phyloP scores from a whole-genome alignment of 768 basidiomycete species.

The Pilatotrama ljubarskyi region DNA sequence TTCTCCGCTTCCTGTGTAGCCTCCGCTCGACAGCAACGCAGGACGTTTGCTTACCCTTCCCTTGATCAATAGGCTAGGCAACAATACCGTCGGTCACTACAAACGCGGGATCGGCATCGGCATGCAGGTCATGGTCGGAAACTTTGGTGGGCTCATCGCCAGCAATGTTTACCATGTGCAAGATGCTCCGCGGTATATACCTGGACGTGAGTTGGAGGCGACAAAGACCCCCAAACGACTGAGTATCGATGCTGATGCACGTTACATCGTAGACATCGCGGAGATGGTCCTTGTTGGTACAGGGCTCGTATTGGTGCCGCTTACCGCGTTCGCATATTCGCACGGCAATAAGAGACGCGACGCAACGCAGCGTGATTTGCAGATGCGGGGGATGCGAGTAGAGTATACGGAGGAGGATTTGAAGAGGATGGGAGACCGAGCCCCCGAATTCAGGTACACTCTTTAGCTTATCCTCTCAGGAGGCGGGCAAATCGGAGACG shows the following conservation, averaged over 20 bases:
- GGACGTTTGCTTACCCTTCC: neutral
- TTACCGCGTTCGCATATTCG: conserved; percentile 49
- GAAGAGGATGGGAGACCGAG: conserved; percentile 52
- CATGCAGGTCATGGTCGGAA: conserved; percentile 64
- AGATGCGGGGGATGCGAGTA: conserved; percentile 27
- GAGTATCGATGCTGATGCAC: neutral
- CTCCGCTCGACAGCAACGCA: no score
- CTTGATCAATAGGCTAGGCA: conserved; percentile 41
- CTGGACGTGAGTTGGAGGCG: conserved; percentile 67
- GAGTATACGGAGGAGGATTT: conserved; percentile 29
- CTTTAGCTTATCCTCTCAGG: no score
- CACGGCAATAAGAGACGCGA: conserved; percentile 60
- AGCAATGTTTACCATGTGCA: conserved; percentile 58
- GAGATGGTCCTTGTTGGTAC: conserved; percentile 55
- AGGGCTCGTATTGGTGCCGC: conserved; percentile 52
- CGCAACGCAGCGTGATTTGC: conserved; percentile 38
- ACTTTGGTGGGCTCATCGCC: conserved; percentile 64
- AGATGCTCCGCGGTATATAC: conserved; percentile 60
- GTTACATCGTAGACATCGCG: neutral
- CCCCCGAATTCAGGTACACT: conserved; percentile 63
- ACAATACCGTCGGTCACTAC: conserved; percentile 67
- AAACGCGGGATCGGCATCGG: conserved; percentile 72
- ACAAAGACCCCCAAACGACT: no score
- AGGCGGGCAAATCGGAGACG: no score
- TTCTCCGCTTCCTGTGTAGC: neutral